phyloP scores from a whole-genome alignment of 2,329 filamentous ascomycete species.

The Clarireedia monteithiana region DNA sequence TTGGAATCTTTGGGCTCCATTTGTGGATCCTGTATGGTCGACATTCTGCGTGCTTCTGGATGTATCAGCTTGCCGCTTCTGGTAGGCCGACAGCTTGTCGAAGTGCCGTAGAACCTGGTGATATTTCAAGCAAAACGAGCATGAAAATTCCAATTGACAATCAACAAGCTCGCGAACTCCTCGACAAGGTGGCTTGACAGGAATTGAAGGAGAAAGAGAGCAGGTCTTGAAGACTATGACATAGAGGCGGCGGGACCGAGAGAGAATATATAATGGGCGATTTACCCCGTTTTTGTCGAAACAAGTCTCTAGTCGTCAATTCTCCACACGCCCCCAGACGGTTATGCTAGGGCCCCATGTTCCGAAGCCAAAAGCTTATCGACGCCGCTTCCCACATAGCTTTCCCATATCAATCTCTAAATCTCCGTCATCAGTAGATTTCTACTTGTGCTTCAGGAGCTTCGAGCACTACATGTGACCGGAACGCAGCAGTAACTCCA shows the following conservation, averaged over 20 bases:
- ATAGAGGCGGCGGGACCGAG: not conserved
- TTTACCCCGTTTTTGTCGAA: not conserved
- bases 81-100: too few species aligned
- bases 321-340: not conserved
- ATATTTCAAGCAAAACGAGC: too few species aligned
- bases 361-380: not conserved
- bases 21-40: not conserved
- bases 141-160: too few species aligned
- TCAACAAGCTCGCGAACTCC: too few species aligned
- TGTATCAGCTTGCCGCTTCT: too few species aligned
- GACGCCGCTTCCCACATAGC: not conserved
- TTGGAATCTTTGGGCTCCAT: not conserved
- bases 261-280: not conserved
- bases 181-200: too few species aligned
- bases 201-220: not conserved
- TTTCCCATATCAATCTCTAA: too few species aligned
- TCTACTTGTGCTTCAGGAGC: too few species aligned
- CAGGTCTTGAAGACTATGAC: not conserved
- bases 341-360: not conserved
- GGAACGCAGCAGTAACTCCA: too few species aligned
- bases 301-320: not conserved
- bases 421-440: too few species aligned
- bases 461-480: too few species aligned
- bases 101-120: too few species aligned
- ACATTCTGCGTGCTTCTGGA: not conserved